Conservation (phyloP, 2,329 filamentous ascomycete genomes). For the Aspergillus sp. region DNA sequence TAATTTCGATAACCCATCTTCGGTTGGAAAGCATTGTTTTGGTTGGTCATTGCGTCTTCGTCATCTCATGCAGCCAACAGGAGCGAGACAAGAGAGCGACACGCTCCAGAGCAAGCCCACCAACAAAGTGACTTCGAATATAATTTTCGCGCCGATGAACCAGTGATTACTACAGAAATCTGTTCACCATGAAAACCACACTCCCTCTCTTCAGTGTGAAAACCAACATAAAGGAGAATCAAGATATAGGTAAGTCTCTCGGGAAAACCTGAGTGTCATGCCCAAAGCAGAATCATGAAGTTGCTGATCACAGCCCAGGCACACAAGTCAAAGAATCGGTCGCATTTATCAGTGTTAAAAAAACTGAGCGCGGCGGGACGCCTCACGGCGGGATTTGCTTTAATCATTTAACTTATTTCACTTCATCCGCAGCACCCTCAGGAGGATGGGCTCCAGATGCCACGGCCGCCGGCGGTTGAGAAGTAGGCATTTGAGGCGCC, state of each 20-base stretch:
- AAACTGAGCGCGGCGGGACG: constrained; percentile 1
- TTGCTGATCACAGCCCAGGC: not conserved
- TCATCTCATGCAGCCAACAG: no score
- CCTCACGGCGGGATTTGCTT: constrained; percentile 1
- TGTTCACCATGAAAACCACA: constrained; percentile 1
- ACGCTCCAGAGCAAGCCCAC: no score
- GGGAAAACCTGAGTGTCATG: not conserved
- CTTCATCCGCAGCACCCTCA: constrained; percentile 38
- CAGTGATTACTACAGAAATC: not conserved
- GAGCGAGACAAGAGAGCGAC: no score
- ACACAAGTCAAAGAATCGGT: constrained; percentile 3
- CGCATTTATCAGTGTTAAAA: constrained; percentile 2
- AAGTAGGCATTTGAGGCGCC: constrained; percentile 36
- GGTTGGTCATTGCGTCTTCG: no score
- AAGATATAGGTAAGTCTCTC: not conserved
- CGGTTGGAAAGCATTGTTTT: no score
- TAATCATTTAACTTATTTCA: constrained; percentile 34
- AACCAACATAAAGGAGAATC: not conserved
- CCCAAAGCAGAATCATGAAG: not conserved
- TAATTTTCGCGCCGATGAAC: not conserved
- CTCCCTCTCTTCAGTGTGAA: no score
- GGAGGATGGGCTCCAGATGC: constrained; percentile 33
- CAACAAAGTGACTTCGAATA: no score
- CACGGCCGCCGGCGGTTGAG: constrained; percentile 24
- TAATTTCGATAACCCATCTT: no score